These are phyloP conservation scores for Leucosporidium yakuticum DNA, from an alignment of 768 basidiomycete species.

Conservation along the genomic window DNA sequence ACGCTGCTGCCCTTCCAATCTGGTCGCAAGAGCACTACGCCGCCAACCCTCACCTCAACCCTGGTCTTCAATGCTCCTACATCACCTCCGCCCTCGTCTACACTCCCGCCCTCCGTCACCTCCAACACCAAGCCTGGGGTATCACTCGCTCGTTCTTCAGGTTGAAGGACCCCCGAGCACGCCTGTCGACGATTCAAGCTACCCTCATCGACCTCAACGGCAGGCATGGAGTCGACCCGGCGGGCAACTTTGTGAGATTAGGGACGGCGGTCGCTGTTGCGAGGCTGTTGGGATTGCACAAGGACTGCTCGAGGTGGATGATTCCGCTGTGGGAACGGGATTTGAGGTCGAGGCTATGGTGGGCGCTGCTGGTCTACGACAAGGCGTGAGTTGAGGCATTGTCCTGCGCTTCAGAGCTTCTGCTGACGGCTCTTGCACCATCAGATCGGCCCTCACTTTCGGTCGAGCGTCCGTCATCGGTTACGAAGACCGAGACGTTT, in stretches of 20 bases:
- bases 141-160: neutral
- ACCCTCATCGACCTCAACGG: constrained; percentile 1
- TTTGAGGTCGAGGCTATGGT: constrained; percentile 4
- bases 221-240: neutral
- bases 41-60: neutral
- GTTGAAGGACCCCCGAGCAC: neutral
- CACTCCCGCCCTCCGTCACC: neutral
- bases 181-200: neutral
- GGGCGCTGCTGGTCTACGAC: neutral
- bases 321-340: neutral
- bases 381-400: neutral
- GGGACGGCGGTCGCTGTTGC: neutral
- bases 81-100: neutral
- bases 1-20: neutral
- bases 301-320: neutral
- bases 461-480: neutral
- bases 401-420: neutral
- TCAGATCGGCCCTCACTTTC: neutral
- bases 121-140: neutral
- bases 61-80: neutral
- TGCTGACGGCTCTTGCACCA: neutral
- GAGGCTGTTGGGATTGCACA: neutral
- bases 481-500: neutral
- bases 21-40: neutral
- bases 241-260: neutral